phyloP scores from a whole-genome alignment of 2,329 filamentous ascomycete genomes.

The Verticillium albo-atrum region DNA sequence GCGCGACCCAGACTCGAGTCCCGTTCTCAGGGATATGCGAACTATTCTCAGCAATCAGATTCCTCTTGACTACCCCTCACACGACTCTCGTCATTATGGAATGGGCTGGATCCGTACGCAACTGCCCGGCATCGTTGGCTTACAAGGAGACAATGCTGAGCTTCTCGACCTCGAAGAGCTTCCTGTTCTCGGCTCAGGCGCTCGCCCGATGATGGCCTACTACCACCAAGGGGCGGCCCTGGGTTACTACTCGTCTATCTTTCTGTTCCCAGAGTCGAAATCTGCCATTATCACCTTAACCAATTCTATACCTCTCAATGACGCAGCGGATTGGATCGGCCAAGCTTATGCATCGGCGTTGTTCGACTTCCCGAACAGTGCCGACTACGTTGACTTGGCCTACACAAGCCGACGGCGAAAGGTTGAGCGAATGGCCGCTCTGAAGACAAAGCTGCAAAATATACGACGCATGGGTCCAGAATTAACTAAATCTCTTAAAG shows the following conservation, averaged over 20 bases:
- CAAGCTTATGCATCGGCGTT: constrained; percentile 4
- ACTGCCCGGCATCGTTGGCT: not conserved
- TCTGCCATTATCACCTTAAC: constrained; percentile 9
- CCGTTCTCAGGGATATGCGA: not conserved
- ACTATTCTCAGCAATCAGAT: not conserved
- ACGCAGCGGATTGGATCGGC: constrained; percentile 11
- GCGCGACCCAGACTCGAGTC: not conserved
- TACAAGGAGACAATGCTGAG: not conserved
- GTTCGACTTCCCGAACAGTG: not conserved
- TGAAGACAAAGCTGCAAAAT: too few relatives aligned
- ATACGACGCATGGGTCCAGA: too few relatives aligned
- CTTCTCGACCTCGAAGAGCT: not conserved
- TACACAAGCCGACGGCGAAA: too few relatives aligned
- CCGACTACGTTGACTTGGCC: not conserved
- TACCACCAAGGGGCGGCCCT: constrained; percentile 6
- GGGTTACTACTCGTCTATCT: constrained; percentile 3
- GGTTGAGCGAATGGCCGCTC: too few relatives aligned
- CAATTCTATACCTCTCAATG: constrained; percentile 6
- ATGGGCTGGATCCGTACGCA: not conserved
- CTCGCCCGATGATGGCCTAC: not conserved
- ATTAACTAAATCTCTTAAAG: too few relatives aligned
- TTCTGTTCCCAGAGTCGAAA: constrained; percentile 8
- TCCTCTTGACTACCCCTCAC: not conserved
- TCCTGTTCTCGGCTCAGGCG: not conserved
- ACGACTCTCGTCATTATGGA: not conserved